phyloP scores from a whole-genome alignment of 768 basidiomycete genomes.

The Tylopilus sp. region DNA sequence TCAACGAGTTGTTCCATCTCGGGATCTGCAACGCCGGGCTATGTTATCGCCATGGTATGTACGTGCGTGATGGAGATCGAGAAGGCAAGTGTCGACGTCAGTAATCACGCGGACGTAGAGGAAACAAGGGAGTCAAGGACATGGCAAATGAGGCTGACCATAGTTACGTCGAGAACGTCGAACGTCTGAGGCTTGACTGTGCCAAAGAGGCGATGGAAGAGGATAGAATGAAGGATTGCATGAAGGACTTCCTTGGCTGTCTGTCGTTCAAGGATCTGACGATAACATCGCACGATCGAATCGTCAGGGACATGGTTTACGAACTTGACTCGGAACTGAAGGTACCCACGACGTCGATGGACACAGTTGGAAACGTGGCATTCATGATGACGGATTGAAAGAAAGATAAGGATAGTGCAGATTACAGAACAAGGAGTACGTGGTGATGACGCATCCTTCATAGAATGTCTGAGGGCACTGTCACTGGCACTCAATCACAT shows the following conservation, averaged over 20 bases:
- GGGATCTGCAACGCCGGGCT: conserved; percentile 78
- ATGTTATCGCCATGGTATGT: not conserved
- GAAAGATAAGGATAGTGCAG: too few species aligned
- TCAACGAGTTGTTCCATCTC: conserved; percentile 69
- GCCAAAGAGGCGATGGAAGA: conserved; percentile 83
- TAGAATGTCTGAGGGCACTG: too few species aligned
- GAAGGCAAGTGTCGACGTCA: conserved; percentile 1
- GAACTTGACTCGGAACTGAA: not conserved
- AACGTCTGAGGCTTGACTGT: conserved; percentile 72
- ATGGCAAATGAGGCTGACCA: conserved; percentile 45
- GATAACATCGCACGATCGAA: not conserved
- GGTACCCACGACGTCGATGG: conserved; percentile 30
- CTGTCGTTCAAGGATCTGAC: conserved; percentile 67
- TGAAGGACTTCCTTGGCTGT: conserved; percentile 71
- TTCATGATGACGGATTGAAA: conserved; percentile 20
- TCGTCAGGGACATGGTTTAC: not conserved
- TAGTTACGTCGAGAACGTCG: conserved; percentile 80
- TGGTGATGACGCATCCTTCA: too few species aligned
- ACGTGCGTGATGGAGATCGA: not conserved
- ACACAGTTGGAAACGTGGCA: conserved; percentile 23
- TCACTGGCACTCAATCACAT: too few species aligned
- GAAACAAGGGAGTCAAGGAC: not conserved
- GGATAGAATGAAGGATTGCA: conserved; percentile 74
- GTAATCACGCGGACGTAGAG: not conserved
- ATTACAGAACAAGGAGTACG: too few species aligned